Percentiles rank a stretch among this genome's conserved stretches.
phyloP scores from a whole-genome alignment of 1,139 yeast species.

The Candida labiduridarum region DNA sequence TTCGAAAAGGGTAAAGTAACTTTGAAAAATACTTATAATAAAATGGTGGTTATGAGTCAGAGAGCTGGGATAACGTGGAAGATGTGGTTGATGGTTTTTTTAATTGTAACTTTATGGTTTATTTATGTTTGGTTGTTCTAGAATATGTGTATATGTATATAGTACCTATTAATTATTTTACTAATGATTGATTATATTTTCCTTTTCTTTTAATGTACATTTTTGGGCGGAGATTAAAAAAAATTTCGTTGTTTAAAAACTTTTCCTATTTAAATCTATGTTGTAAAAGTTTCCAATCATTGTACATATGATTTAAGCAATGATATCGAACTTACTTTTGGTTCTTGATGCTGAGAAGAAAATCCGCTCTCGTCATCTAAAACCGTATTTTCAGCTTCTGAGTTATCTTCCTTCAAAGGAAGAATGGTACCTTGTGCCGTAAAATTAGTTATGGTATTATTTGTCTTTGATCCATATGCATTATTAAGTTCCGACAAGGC shows the following conservation, averaged over 20 bases:
- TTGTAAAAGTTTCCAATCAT: constrained; percentile 1
- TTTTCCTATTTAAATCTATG: neutral
- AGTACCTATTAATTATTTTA: no score
- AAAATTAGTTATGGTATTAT: constrained; percentile 11
- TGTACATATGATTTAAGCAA: constrained; percentile 11
- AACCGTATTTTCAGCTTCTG: neutral
- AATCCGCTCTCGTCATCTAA: neutral
- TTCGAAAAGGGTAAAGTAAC: constrained; percentile 48
- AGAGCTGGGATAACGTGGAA: constrained; percentile 80
- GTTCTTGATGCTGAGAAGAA: constrained; percentile 4
- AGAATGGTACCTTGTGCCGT: constrained; percentile 16
- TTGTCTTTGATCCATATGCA: constrained; percentile 15
- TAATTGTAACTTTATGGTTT: constrained; percentile 63
- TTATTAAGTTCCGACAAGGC: constrained; percentile 17
- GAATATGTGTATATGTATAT: constrained; percentile 8
- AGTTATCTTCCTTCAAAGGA: constrained; percentile 4
- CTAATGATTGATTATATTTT: neutral
- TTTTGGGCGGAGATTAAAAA: neutral
- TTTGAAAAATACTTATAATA: constrained; percentile 65
- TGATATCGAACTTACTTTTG: constrained; percentile 1
- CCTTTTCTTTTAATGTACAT: neutral
- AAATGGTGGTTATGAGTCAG: constrained; percentile 82
- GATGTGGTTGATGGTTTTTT: constrained; percentile 74
- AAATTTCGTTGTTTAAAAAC: no score
- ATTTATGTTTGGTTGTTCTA: constrained; percentile 79